Base-by-base conservation (phyloP, 441 rosid species). In the Euphorbia schlechtendalii region DNA sequence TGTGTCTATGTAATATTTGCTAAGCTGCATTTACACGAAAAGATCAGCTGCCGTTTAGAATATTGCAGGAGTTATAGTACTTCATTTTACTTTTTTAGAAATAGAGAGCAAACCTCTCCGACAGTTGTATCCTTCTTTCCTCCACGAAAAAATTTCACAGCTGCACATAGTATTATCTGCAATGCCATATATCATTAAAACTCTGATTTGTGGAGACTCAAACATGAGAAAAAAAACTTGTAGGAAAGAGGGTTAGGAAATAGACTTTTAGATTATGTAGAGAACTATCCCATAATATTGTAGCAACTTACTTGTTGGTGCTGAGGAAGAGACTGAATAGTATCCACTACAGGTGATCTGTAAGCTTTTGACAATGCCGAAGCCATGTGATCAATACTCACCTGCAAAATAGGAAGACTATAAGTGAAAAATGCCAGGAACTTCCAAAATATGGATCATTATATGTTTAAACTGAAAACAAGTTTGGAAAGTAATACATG, bases 281-380 rank as follows among this genome's bases (percentile, higher is more conserved):
- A n/a, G n/a, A n/a, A n/a, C n/a, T n/a, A 27, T 51, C 22, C 14
- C 28, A 17, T 27, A 41, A 34, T 51, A 28, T 46, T 62, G 27
- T 21, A 32, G 7, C 17, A 73, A 77, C 80, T 77, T 79, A 93
- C 99, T 80, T 90, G 97, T 66, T 93, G 97, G 73, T 93, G 97
- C 74, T 90, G 97, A 59, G 99, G 97, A 80, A 94, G 96, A 63
- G 91, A 83, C 71, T 84, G 89, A 54, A 93, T 90, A 68, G 84
- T 90, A 74, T 93, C 93, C 25, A 90, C 89, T 69, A 78, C 66
- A 8, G 90, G 97, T 46, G 93, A 85, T 71, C 77, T 82, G 69
- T 78, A 93, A 45, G 91, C 87, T 74, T 88, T 90, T 60, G 99
- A 81, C 74, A 93, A 76, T 58, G 96, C 93, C 75, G 76, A 71